Evolutionary conservation across 2,329 filamentous ascomycete genomes (phyloP), one percentile per base, ranked within the genome.

Genomic region (Davidsoniella eucalypti): DNA sequence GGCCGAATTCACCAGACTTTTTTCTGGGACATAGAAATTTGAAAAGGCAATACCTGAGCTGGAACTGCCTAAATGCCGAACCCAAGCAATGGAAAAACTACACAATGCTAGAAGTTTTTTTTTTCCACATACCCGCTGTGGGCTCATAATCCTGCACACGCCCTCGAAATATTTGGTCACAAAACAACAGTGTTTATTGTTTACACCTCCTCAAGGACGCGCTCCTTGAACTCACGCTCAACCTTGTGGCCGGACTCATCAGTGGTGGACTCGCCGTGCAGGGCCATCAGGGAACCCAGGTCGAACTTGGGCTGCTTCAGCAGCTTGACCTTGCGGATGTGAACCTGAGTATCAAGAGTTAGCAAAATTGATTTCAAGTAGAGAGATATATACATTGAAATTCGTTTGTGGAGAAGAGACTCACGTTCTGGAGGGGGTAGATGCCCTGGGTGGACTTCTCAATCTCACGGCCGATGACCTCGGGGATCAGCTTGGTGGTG

Each of bases 241-340:
- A 93, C 86, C 86, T 95, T 96, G 73, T 95, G 86, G 64, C 92
- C 92, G 68, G 87, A 80, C 73, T 98, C 92, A 67, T 96, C 88
- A 62, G 86, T 88, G 65, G 80, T 82, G 56, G 88, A 93, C 79
- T 98, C 92, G 72, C 92, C 92, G 76, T 98, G 92, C 63, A 98
- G 83, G 69, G 84, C 84, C 70, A 98, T 83, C 61, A 98, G 80
- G 62, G 86, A 84, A 71, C 92, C 92, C 59, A 98, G 84, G 67
- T 98, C 92, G 76, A 98, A 96, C 80, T 98, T 98, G 67, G 92
- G 92, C 59, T 82, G 71, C 83, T 98, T 98, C 62, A 98, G 78
- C 62, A 98, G 85, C 83, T 98, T 98, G 66, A 98, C 90, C 82
- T 98, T 98, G 73, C 92, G 88, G 72, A 98, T 94, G 78, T 98